Percentiles rank a stretch among this genome's conserved stretches.
Evolutionary conservation across 192 early-diverging fungal species (phyloP).

Genomic region (Coemansia sp.): DNA sequence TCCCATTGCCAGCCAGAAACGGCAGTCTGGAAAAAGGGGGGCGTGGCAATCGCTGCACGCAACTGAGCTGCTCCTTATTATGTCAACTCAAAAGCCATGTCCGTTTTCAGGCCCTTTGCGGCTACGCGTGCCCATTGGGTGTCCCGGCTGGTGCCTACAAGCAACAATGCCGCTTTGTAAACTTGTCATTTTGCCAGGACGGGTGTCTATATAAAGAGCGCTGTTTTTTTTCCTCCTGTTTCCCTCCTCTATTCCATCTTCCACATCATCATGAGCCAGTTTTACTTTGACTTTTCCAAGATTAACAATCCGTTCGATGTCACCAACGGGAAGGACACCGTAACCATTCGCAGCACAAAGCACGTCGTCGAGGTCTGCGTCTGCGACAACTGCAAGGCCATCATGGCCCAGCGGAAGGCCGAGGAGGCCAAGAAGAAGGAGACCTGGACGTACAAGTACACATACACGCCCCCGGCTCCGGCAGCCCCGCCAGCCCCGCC

Average conservation of each 20-base stretch:
- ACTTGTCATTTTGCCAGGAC: slow-evolving; percentile 1
- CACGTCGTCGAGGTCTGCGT: slow-evolving; percentile 41
- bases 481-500: slow-evolving; percentile 10
- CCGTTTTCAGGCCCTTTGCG: slow-evolving; percentile 1
- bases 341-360: slow-evolving; percentile 42
- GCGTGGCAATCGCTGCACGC: slow-evolving; percentile 5
- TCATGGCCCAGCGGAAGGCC: slow-evolving; percentile 28
- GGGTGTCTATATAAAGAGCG: slow-evolving; percentile 1
- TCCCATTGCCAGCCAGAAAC: background rate
- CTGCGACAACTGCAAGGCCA: slow-evolving; percentile 37
- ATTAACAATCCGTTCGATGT: slow-evolving; percentile 31
- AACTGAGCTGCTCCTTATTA: background rate
- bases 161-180: slow-evolving; percentile 5
- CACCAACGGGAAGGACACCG: slow-evolving; percentile 36
- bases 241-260: background rate
- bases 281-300: slow-evolving; percentile 38
- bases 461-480: slow-evolving; percentile 30
- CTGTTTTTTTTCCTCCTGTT: background rate
- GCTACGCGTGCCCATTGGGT: slow-evolving; percentile 5
- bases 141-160: background rate
- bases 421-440: slow-evolving; percentile 29
- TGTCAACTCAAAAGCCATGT: background rate
- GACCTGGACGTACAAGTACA: slow-evolving; percentile 23
- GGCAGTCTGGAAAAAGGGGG: background rate
- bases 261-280: slow-evolving; percentile 30